Evolutionary conservation across 2,329 filamentous ascomycete genomes (phyloP), one percentile per base, ranked within the genome.

Genomic region (Lanzia echinophila): DNA sequence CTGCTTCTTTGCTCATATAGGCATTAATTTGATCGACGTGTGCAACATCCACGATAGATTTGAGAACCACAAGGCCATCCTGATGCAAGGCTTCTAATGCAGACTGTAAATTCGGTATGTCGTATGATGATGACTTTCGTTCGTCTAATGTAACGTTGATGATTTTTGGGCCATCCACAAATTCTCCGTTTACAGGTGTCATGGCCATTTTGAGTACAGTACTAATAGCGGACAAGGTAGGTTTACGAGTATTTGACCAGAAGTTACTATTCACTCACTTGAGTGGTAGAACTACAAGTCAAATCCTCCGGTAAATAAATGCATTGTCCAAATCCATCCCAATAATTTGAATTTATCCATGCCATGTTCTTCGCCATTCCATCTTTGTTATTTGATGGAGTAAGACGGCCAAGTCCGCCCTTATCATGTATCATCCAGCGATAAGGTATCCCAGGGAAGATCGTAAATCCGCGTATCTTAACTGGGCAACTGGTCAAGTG

Each of bases 61-160:
- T 69, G 24, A 72, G 62, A 7, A 71, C 66, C 1, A 72, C 68
- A 20, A 72, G 62, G 1, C 68, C 68, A 60, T 71, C 69, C 39
- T 67, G 67, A 58, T 71, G 68, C 68, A 28, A 28, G 24, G 24
- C 24, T 51, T 67, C 65, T n/a, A 70, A 62, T 3, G 66, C 67
- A n/a, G 63, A 65, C 53, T 67, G 63, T 17, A 71, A 62, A 43
- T 68, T 67, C 15, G 55, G 53, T 10, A 56, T 60, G 10, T 66
- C 64, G 17, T 66, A 67, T 13, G 12, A 10, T 13, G 4, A 5
- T 36, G 34, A 4, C 34, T 4, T 13, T n/a, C 4, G 4, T 13
- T 36, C 34, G 34, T 12, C 11, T 10, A 13, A 13, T 36, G 34
- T 36, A 36, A 36, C 34, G 24, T 28, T 28, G 24, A 28, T 28